These are phyloP conservation scores for Beverwykella pulmonaria DNA, from an alignment of 495 filamentous ascomycete genomes.

Conservation along the genomic window DNA sequence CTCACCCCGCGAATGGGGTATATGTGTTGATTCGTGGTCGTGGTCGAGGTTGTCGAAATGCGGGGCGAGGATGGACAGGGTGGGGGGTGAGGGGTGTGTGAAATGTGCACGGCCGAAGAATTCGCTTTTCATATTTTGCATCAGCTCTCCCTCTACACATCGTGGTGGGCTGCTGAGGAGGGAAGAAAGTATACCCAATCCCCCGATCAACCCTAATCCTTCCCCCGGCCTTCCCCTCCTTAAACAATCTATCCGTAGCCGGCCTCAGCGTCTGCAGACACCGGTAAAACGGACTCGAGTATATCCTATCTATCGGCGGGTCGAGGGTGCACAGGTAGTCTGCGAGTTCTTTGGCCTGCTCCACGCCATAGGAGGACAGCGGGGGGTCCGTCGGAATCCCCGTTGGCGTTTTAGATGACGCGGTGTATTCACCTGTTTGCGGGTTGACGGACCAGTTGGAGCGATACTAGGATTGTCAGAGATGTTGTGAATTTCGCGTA, in stretches of 20 bases:
- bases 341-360: constrained; percentile 80
- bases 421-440: constrained; percentile 69
- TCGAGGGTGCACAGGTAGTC: constrained; percentile 60
- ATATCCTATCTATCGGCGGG: constrained; percentile 73
- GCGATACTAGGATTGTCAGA: constrained; percentile 66
- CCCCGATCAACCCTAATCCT: constrained; percentile 72
- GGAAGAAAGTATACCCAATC: constrained; percentile 58
- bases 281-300: constrained; percentile 86
- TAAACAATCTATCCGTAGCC: constrained; percentile 58
- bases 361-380: constrained; percentile 79
- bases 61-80: constrained; percentile 56
- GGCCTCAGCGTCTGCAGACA: constrained; percentile 87
- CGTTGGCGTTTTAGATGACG: constrained; percentile 67
- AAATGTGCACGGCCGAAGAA: constrained; percentile 86
- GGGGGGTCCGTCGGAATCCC: constrained; percentile 85
- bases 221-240: constrained; percentile 39
- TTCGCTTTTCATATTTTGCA: constrained; percentile 57
- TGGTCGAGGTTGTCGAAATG: constrained; percentile 65
- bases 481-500: constrained; percentile 24
- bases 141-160: neutral
- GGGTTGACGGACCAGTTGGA: constrained; percentile 84
- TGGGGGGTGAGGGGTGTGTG: constrained; percentile 77
- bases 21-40: constrained; percentile 60
- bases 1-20: constrained; percentile 74
- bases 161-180: neutral